Evolutionary conservation across 257 asterid genomes (phyloP).

Genomic region (Primulina tabacum): DNA sequence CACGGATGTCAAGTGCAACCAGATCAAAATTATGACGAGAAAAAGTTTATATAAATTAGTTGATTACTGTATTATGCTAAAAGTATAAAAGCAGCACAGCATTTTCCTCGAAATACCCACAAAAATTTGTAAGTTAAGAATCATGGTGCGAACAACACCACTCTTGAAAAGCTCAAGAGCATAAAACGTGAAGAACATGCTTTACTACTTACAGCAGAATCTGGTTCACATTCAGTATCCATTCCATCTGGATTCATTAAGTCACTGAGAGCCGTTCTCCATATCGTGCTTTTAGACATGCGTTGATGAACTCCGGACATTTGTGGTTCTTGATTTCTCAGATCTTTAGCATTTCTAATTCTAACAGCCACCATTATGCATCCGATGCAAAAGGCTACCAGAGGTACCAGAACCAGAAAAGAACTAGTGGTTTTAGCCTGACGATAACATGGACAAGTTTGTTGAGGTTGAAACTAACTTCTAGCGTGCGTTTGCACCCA

Average conservation of each 20-base stretch:
- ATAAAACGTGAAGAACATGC: no score
- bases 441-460: constrained; percentile 28
- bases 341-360: constrained; percentile 29
- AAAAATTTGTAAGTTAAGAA: background rate
- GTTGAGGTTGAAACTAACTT: constrained; percentile 33
- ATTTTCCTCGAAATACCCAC: no score
- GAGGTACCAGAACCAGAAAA: constrained; percentile 66
- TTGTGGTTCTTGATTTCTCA: constrained; percentile 30
- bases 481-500: background rate
- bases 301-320: background rate
- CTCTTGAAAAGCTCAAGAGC: background rate
- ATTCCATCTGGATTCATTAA: constrained; percentile 41
- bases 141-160: background rate
- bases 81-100: background rate
- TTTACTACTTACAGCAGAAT: constrained; percentile 38
- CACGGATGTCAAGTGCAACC: no score
- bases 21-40: no score
- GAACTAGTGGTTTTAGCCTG: constrained; percentile 58
- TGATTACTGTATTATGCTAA: no score
- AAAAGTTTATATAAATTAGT: no score
- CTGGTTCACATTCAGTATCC: constrained; percentile 36
- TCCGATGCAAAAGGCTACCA: constrained; percentile 32
- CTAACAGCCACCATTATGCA: background rate
- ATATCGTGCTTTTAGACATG: background rate
- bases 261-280: constrained; percentile 28